phyloP scores from a whole-genome alignment of 495 filamentous ascomycete genomes.

The Melanomma pulvis-pyrius region DNA sequence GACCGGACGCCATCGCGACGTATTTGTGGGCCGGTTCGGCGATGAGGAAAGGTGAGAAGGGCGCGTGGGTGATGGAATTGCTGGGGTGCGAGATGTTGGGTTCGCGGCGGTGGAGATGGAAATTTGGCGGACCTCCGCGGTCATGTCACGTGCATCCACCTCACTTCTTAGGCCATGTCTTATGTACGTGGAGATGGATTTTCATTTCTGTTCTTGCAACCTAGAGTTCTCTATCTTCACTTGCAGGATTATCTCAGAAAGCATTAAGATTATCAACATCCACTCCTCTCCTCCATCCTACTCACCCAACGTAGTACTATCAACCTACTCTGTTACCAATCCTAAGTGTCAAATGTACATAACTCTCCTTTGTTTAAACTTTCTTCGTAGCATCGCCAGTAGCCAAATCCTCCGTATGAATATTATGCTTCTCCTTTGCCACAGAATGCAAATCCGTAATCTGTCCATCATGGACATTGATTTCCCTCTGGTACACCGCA shows the following conservation, averaged over 20 bases:
- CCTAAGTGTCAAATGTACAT: too few species aligned
- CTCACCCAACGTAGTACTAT: too few species aligned
- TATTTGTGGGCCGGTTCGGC: background rate
- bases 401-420: slow-evolving; percentile 15
- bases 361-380: slow-evolving; percentile 4
- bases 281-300: too few species aligned
- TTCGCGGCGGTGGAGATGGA: background rate
- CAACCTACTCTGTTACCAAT: too few species aligned
- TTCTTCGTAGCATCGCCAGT: slow-evolving; percentile 5
- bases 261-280: too few species aligned
- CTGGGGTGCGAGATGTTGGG: slow-evolving; percentile 6
- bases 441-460: slow-evolving; percentile 20
- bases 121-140: background rate
- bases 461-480: background rate
- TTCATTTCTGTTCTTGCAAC: too few species aligned
- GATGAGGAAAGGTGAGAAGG: background rate
- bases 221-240: too few species aligned
- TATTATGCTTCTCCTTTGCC: slow-evolving; percentile 9
- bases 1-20: slow-evolving; percentile 40
- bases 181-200: too few species aligned
- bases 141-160: too few species aligned
- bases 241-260: too few species aligned
- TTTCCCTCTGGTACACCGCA: slow-evolving; percentile 25
- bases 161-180: too few species aligned
- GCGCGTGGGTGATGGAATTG: slow-evolving; percentile 15